These are phyloP conservation scores for Chlamydomonas schloesseri DNA, from an alignment of 139 green algal species.

Conservation along the genomic window DNA sequence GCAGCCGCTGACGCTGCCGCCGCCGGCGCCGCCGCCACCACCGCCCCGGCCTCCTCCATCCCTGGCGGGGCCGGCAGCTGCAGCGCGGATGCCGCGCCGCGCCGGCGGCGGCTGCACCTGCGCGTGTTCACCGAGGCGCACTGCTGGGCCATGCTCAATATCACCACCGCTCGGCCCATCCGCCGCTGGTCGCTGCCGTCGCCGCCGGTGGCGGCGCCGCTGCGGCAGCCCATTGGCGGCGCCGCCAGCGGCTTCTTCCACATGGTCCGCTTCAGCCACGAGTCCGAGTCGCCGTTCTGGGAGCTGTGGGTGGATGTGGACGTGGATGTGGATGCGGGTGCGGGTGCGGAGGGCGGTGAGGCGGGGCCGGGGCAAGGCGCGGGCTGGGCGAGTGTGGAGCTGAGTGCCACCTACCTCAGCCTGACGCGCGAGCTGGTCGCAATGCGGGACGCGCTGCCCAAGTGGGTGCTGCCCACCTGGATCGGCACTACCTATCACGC, in stretches of 20 bases:
- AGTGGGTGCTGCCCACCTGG: constrained; percentile 23
- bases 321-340: background rate
- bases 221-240: background rate
- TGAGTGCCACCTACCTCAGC: constrained; percentile 17
- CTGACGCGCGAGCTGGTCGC: constrained; percentile 2
- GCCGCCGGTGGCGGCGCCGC: background rate
- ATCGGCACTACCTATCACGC: constrained; percentile 39
- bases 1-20: too few species aligned
- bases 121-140: constrained; percentile 13
- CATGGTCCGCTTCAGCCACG: constrained; percentile 38
- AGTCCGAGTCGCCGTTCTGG: constrained; percentile 15
- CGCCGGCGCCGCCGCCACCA: too few species aligned
- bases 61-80: too few species aligned
- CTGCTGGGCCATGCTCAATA: constrained; percentile 40
- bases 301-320: constrained; percentile 11
- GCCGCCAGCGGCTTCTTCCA: background rate
- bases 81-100: too few species aligned
- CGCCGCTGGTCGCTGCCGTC: constrained; percentile 9
- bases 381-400: constrained; percentile 31
- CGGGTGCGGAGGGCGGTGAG: background rate
- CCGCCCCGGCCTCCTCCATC: too few species aligned
- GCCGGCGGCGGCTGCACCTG: background rate
- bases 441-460: background rate
- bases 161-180: background rate
- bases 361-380: background rate